A percentile compares a stretch with the other conserved stretches of the same genome.
Conservation (phyloP, 208 protist species). For the Vickermania ingenoplastis region DNA sequence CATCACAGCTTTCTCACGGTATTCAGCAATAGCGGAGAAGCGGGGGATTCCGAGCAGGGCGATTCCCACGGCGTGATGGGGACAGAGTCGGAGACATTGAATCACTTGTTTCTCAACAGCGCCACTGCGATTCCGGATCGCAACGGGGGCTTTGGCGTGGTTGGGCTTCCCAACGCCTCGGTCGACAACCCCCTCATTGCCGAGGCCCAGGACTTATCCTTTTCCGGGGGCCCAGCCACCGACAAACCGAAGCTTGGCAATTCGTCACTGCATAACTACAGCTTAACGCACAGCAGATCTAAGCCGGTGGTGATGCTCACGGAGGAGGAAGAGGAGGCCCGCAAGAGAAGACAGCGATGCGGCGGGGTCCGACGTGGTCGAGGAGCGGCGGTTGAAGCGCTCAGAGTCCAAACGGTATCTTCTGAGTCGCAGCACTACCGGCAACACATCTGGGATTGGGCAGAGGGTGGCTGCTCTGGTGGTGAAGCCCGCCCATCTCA, state of each 20-base stretch:
- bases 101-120: background rate
- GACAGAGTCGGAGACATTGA: background rate
- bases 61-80: background rate
- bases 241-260: background rate
- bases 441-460: background rate
- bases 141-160: background rate
- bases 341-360: no score
- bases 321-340: background rate
- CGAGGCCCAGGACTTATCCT: background rate
- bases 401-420: background rate
- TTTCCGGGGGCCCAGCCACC: background rate
- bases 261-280: background rate
- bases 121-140: background rate
- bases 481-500: background rate
- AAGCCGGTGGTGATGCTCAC: background rate
- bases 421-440: background rate
- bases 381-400: background rate
- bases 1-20: background rate
- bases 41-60: background rate
- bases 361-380: background rate
- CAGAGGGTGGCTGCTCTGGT: background rate
- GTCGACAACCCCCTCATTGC: background rate
- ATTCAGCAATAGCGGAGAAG: background rate
- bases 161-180: background rate
- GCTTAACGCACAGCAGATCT: background rate